Base-by-base conservation (phyloP, 106 monocot species). In the Apostasia ramifera region DNA sequence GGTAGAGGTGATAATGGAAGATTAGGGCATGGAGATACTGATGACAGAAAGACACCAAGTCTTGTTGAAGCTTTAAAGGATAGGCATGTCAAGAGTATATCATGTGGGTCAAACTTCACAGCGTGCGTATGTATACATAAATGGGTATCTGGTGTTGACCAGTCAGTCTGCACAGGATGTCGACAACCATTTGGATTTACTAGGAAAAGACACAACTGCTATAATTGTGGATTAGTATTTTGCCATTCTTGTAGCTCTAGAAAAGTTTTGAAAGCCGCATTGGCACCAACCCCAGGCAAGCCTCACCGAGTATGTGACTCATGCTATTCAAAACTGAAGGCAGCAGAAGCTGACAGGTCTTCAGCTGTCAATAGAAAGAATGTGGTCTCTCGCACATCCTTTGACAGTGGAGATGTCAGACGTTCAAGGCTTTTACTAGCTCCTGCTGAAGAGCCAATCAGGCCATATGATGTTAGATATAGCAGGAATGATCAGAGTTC, bases 261-360 rank as follows among this genome's bases (percentile, higher is more conserved):
- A 66, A 92, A 92, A 58, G 67, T 77, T 42, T 54, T 92, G 53
- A 83, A 80, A 64, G 88, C 92, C 6, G 83, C 85, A 60, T 64
- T 92, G 37, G 92, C 92, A 44, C 88, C 88, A 38, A 83, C 79
- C 72, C 89, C 88, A 40, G 80, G 89, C 59, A 93, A 86, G 72
- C 83, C 92, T 6, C 86, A 93, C 65, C 88, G 92, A 52, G 88
- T 93, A n/a, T 93, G 92, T 54, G 89, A 89, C 63, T 82, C 79
- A 54, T 92, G 88, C 56, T 83, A 71, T 59, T 51, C 74, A 39
- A 92, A 88, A 64, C 13, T 80, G 7, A 80, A 71, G 58, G 58
- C 66, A 11, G 44, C 65, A 10, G 83, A 86, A 63, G 54, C 75
- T 40, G 73, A 75, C 14, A 63, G 58, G 61, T 49, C 40, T 9